Base-by-base conservation (phyloP, 352 stramenopile genomes). In the Phytophthora pini region DNA sequence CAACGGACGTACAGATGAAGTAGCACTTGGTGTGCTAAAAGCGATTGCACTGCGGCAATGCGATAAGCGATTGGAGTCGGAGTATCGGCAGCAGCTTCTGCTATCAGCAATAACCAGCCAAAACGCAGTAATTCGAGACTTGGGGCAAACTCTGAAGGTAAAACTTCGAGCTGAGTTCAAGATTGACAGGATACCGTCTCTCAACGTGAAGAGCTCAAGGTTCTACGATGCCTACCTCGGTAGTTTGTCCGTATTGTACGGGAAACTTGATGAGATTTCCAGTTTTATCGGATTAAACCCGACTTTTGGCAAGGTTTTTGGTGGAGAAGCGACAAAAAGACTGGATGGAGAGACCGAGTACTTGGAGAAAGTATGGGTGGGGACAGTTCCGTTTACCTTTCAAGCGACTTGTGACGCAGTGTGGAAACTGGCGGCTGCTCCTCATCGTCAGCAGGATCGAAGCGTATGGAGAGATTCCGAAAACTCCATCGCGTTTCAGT, bases 321-420 rank as follows among this genome's bases (percentile, higher is more conserved):
- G 3, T 8, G 43, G 43, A 31, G 20, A 49, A 20, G 22, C 43
- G 11, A n/a, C 20, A 17, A 31, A 13, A 13, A 49, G n/a, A 49
- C 2, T 49, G 43, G 43, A 34, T 49, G 43, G 43, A 34, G 43
- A 49, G 24, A 32, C 20, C 4, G 43, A 49, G 22, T 49, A 49
- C 9, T 49, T 49, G 1, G 20, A 49, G 24, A 49, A 49, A 49
- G 20, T 9, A 9, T 49, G 43, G 43, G 20, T 32, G 8, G 43
- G 43, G 7, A 31, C 6, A 49, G 43, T 49, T 49, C 43, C 43
- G 10, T 49, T 49, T 20, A 49, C 20, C 5, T 49, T 32, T 32
- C 20, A 49, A n/a, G 12, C 3, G 43, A 49, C 43, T n/a, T 49
- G 43, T 34, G 24, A 49, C 11, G 43, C 43, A 12, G 20, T 49